A percentile compares a stretch with the other conserved stretches of the same genome.
These are phyloP conservation scores for Spergularia marina DNA, from an alignment of 148 eudicot genomes.

Conservation along the genomic window DNA sequence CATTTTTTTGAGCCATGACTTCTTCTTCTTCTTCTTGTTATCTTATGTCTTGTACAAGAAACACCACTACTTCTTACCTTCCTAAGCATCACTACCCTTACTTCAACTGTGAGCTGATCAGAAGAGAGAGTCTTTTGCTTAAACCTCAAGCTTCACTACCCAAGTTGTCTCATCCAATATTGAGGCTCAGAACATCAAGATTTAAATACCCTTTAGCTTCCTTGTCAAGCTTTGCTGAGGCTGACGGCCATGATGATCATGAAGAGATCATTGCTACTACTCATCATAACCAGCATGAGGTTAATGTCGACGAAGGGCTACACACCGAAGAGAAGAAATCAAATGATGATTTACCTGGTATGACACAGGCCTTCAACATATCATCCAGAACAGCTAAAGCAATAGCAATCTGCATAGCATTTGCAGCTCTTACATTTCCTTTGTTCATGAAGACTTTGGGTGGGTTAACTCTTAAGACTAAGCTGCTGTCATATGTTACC, in stretches of 20 bases:
- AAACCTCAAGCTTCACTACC: constrained; percentile 33
- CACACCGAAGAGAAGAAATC: constrained; percentile 24
- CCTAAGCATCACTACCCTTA: constrained; percentile 32
- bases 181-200: constrained; percentile 34
- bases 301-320: constrained; percentile 15
- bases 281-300: constrained; percentile 14
- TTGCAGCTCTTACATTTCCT: constrained; percentile 72
- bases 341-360: constrained; percentile 43
- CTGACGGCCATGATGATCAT: constrained; percentile 42
- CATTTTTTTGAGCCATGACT: constrained; percentile 41
- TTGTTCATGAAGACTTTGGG: constrained; percentile 68
- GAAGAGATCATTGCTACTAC: constrained; percentile 18
- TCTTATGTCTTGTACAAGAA: constrained; percentile 55
- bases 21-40: constrained; percentile 55
- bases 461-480: constrained; percentile 60
- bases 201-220: constrained; percentile 53
- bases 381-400: constrained; percentile 70
- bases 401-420: constrained; percentile 70
- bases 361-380: constrained; percentile 83
- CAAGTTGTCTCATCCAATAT: constrained; percentile 37
- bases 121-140: constrained; percentile 25
- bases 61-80: constrained; percentile 36
- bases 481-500: constrained; percentile 61
- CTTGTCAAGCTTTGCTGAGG: constrained; percentile 69
- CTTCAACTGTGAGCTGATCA: constrained; percentile 19